Conservation (phyloP, 2,329 filamentous ascomycete species). For the Trichoderma guizhouense region DNA sequence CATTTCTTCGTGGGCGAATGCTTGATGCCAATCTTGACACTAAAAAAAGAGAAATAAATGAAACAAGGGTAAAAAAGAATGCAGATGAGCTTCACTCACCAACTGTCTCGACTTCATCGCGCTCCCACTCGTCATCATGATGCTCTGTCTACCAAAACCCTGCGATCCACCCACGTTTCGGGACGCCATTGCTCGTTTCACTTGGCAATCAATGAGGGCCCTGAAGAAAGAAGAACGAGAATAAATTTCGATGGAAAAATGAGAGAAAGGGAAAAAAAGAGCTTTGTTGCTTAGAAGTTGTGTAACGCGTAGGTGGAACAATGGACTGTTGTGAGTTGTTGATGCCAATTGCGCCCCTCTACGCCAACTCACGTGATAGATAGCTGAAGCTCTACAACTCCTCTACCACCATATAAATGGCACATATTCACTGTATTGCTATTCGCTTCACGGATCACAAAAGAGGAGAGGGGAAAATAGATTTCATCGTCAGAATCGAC, state of each 20-base stretch:
- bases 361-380: constrained; percentile 14
- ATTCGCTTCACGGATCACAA: not conserved
- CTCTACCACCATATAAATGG: not conserved
- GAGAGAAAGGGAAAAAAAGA: not conserved
- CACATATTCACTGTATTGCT: not conserved
- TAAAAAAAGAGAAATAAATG: not conserved
- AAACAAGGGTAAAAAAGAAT: not conserved
- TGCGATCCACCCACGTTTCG: constrained; percentile 32
- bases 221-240: not conserved
- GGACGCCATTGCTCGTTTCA: constrained; percentile 27
- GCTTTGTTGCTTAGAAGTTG: not conserved
- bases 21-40: not conserved
- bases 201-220: not conserved
- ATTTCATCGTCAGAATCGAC: not conserved
- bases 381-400: not conserved
- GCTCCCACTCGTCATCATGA: constrained; percentile 36
- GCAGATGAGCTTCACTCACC: constrained; percentile 27
- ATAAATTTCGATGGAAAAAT: not conserved
- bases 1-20: not conserved
- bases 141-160: constrained; percentile 36
- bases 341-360: not conserved
- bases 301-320: not conserved
- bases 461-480: not conserved
- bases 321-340: not conserved
- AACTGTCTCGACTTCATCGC: constrained; percentile 41